Conservation (phyloP, 306 rosid genomes). For the Quercus suber region DNA sequence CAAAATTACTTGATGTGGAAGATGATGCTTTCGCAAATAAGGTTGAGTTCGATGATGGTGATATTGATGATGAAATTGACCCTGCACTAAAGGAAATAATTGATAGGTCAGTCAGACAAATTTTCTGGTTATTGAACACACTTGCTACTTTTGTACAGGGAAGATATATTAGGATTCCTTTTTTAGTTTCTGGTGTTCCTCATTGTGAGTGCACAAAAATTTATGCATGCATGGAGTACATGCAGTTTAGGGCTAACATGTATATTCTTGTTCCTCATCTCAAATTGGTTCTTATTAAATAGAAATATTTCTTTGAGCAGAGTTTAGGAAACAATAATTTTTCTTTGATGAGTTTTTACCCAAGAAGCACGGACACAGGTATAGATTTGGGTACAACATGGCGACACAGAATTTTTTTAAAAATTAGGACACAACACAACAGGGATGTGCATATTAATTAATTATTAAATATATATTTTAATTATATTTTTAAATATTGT, state of each 20-base stretch:
- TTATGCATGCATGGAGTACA: background rate
- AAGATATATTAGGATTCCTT: background rate
- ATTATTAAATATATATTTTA: too few relatives aligned
- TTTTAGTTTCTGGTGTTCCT: background rate
- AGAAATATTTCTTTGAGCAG: background rate
- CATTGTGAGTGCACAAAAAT: background rate
- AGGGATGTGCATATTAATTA: too few relatives aligned
- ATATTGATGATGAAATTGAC: slow-evolving; percentile 83
- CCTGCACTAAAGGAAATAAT: slow-evolving; percentile 87
- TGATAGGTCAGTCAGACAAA: slow-evolving; percentile 57
- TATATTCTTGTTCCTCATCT: background rate
- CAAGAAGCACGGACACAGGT: too few relatives aligned
- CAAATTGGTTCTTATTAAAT: background rate
- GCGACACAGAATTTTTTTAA: too few relatives aligned
- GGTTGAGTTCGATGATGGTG: slow-evolving; percentile 64
- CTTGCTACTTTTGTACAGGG: too few relatives aligned
- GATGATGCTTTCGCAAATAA: slow-evolving; percentile 33
- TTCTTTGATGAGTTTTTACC: background rate
- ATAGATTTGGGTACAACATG: too few relatives aligned
- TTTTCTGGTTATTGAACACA: background rate
- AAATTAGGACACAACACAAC: too few relatives aligned
- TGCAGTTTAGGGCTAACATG: background rate
- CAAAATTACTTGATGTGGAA: slow-evolving; percentile 43
- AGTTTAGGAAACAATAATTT: background rate
- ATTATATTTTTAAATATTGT: too few relatives aligned